Percentiles rank a stretch among this genome's conserved stretches.
These are phyloP conservation scores for Geotrichum ghanense DNA, from an alignment of 805 yeast species.

Conservation along the genomic window DNA sequence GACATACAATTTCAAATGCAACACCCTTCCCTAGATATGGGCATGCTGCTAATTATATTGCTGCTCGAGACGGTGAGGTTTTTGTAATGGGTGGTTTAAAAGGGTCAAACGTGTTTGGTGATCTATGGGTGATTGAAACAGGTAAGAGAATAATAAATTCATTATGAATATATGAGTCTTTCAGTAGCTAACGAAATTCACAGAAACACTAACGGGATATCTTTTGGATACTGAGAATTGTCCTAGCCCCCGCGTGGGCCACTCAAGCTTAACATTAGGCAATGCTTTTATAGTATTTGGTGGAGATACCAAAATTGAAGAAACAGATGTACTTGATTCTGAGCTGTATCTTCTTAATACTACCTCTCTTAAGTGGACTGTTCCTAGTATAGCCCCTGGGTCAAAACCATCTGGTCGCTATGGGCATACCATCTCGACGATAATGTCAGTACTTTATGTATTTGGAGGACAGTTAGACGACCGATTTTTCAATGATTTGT, in stretches of 20 bases:
- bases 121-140: conserved; percentile 80
- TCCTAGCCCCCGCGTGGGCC: conserved; percentile 96
- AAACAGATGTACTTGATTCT: conserved; percentile 75
- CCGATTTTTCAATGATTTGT: conserved; percentile 68
- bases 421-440: conserved; percentile 82
- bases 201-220: conserved; percentile 31
- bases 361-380: conserved; percentile 66
- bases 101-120: conserved; percentile 88
- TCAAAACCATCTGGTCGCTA: conserved; percentile 83
- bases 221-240: conserved; percentile 65
- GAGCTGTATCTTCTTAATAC: conserved; percentile 79
- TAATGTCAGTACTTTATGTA: conserved; percentile 53
- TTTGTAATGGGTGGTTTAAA: conserved; percentile 92
- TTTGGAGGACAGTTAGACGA: conserved; percentile 95
- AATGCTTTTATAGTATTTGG: conserved; percentile 93
- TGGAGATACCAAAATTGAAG: conserved; percentile 73
- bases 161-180: conserved; percentile 13
- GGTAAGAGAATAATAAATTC: conserved; percentile 28
- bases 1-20: conserved; percentile 23
- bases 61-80: conserved; percentile 71
- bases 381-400: conserved; percentile 59
- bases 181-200: background rate
- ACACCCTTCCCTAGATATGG: conserved; percentile 94
- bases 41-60: conserved; percentile 70
- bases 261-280: conserved; percentile 82